A percentile compares a stretch with the other conserved stretches of the same genome.
phyloP scores from a whole-genome alignment of 2,329 filamentous ascomycete species.

The Aspergillus nomiae region DNA sequence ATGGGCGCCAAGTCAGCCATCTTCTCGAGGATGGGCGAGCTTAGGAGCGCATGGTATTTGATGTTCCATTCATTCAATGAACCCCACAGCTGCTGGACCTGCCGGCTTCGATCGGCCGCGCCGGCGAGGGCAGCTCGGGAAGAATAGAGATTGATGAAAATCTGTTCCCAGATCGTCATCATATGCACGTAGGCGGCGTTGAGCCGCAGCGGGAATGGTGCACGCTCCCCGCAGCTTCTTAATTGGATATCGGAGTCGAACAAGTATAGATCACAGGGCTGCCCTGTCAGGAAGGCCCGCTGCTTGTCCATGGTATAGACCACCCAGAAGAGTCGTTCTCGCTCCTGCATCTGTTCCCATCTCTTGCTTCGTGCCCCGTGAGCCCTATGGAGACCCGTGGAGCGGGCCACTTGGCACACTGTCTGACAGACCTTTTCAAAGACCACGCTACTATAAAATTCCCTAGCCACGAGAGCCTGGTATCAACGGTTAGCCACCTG shows the following conservation, averaged over 20 bases:
- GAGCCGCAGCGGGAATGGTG: neutral
- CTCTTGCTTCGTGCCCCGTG: neutral
- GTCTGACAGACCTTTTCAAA: neutral
- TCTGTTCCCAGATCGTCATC: conserved; percentile 2
- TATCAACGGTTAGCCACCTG: neutral
- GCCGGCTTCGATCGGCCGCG: neutral
- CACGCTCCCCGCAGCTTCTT: neutral
- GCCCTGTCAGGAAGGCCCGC: neutral
- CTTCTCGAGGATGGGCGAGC: neutral
- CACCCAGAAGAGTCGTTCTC: neutral
- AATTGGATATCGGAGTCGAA: conserved; percentile 1
- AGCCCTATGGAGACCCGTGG: neutral
- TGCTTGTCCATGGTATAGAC: neutral
- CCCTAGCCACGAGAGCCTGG: neutral
- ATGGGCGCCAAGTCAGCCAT: neutral
- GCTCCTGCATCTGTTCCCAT: neutral
- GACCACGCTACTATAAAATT: neutral
- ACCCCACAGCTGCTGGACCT: neutral
- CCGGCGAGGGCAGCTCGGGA: neutral
- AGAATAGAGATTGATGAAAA: conserved; percentile 1
- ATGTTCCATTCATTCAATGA: neutral
- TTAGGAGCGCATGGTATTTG: neutral
- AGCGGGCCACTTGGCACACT: neutral
- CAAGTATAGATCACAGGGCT: neutral
- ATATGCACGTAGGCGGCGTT: neutral